Base-by-base conservation (phyloP, 2,329 filamentous ascomycete species). In the Cladorrhinum sp. region DNA sequence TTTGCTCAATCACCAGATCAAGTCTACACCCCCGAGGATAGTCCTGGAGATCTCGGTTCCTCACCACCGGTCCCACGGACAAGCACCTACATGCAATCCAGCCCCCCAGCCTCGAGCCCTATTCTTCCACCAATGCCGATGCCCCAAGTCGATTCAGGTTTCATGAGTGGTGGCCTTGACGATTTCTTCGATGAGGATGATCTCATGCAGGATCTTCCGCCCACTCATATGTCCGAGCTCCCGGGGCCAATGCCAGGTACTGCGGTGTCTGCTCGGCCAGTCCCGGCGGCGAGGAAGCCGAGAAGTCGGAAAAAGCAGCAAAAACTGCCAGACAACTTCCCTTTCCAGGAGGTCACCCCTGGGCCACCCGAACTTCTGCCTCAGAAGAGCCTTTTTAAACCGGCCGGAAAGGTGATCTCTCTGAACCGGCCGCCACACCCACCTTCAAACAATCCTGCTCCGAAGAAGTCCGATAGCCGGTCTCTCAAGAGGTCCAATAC, bases 21-120 rank as follows among this genome's bases (percentile, higher is more conserved):
- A 24, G 67, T 65, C 7, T 79, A 79, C 64, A 77, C 75, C 41
- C 82, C 85, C 57, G 83, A 80, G 56, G 80, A 89, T 59, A 96
- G 92, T 56, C 89, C 92, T 3, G 86, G 86, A 53, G 90, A 91
- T 57, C 91, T 98, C 67, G 90, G 90, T 1, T 98, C 95, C 0
- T 98, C 93, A 2, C 93, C 93, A 13, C 95, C 95, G 1, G 81
- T 96, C 1, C 86, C 92, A 64, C 83, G 85, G 65, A 82, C 82
- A 38, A 78, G 80, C 27, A 75, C 79, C 49, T 86, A 79, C 66
- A 77, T 81, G 27, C 79, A 72, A 55, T 84, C 83, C 1, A 86
- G 84, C 61, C 87, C 89, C 3, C 84, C 85, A 25, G 85, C 88
- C 24, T 96, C 93, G 1, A 98, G 93, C 71, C 95, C 93, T 1